These are phyloP conservation scores for Euryodendron excelsum DNA, from an alignment of 148 eudicot genomes.

Conservation along the genomic window DNA sequence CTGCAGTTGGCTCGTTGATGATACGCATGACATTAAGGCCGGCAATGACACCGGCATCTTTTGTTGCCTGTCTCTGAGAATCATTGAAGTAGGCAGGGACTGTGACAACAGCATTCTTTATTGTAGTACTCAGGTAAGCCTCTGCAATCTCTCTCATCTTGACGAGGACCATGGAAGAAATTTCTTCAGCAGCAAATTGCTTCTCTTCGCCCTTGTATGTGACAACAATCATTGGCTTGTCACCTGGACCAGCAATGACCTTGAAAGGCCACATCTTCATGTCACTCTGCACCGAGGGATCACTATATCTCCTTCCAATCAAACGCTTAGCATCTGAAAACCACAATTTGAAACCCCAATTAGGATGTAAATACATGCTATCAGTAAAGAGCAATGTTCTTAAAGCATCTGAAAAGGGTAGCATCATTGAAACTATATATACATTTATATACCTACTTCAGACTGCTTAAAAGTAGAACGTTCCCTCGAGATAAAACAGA, in stretches of 20 bases:
- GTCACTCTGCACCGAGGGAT: neutral
- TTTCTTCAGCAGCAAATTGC: constrained; percentile 2
- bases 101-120: neutral
- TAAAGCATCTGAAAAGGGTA: neutral
- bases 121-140: neutral
- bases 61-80: neutral
- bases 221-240: neutral
- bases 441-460: too few relatives aligned
- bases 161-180: neutral
- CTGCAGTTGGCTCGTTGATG: neutral
- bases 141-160: neutral
- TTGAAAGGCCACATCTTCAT: neutral
- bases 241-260: neutral
- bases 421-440: neutral
- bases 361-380: neutral
- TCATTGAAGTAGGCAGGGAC: neutral
- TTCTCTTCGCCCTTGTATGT: neutral
- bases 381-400: too few relatives aligned
- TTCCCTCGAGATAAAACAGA: too few relatives aligned
- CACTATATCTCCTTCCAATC: constrained; percentile 4
- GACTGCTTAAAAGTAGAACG: too few relatives aligned
- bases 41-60: neutral
- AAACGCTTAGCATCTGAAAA: constrained; percentile 8
- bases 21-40: neutral
- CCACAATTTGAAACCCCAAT: neutral